phyloP scores from a whole-genome alignment of 2,329 filamentous ascomycete species.

The Calonectria fujianensis region DNA sequence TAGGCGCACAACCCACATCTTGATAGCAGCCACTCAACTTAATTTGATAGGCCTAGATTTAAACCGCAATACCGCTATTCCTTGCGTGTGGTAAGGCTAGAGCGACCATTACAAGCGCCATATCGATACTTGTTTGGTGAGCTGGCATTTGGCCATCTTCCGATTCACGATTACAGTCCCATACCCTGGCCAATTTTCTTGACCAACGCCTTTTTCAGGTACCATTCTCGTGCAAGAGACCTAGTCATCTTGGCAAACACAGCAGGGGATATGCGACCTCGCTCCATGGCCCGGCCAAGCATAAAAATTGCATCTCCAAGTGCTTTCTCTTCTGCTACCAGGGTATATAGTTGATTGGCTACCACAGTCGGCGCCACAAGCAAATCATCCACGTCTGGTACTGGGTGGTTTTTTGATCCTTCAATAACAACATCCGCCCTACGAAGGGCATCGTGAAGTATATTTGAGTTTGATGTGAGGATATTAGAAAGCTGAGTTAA shows the following conservation, averaged over 20 bases:
- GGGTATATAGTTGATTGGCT: slow-evolving; percentile 91
- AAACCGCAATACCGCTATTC: slow-evolving; percentile 48
- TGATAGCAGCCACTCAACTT: slow-evolving; percentile 22
- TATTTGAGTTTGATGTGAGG: slow-evolving; percentile 84
- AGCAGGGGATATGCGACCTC: slow-evolving; percentile 80
- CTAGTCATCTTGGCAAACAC: slow-evolving; percentile 87
- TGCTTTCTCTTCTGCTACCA: slow-evolving; percentile 91
- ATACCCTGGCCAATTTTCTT: slow-evolving; percentile 86
- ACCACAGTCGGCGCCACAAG: slow-evolving; percentile 96
- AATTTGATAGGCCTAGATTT: slow-evolving; percentile 1
- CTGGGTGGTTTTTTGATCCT: slow-evolving; percentile 79
- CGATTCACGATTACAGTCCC: slow-evolving; percentile 71
- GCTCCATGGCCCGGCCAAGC: slow-evolving; percentile 83
- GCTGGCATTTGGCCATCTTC: not conserved
- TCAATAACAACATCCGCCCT: slow-evolving; percentile 87
- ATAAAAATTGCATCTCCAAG: slow-evolving; percentile 92
- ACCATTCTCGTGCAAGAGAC: slow-evolving; percentile 85
- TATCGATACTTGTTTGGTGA: not conserved
- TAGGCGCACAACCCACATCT: slow-evolving; percentile 32
- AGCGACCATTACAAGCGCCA: slow-evolving; percentile 27
- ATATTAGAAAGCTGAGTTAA: slow-evolving; percentile 82
- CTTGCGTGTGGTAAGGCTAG: slow-evolving; percentile 13
- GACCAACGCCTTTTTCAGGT: slow-evolving; percentile 87
- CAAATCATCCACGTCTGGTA: slow-evolving; percentile 90
- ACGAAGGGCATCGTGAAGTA: slow-evolving; percentile 84